These are phyloP conservation scores for Mucor circinelloides DNA, from an alignment of 371 early-diverging fungal species.

Conservation along the genomic window DNA sequence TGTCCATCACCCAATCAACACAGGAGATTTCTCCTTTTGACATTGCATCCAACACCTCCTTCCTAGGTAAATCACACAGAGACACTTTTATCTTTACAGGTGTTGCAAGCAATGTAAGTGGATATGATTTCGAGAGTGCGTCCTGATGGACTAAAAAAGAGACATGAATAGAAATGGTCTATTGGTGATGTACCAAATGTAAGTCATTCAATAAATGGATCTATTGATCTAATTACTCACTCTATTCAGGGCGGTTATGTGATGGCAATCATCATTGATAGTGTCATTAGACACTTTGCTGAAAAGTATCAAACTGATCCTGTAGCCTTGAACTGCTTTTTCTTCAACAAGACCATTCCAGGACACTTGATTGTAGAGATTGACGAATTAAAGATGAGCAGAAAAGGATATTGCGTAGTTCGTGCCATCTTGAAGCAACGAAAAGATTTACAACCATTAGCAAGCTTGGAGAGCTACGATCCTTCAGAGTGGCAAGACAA, in stretches of 20 bases:
- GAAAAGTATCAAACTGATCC: constrained; percentile 40
- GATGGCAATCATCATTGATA: constrained; percentile 32
- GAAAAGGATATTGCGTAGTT: constrained; percentile 43
- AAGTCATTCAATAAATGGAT: too few species aligned
- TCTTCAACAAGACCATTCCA: constrained; percentile 34
- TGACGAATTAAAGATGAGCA: constrained; percentile 37
- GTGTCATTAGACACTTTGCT: constrained; percentile 35
- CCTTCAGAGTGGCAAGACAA: constrained; percentile 29
- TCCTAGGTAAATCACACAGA: constrained; percentile 6
- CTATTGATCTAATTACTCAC: too few species aligned
- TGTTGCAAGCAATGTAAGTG: constrained; percentile 15
- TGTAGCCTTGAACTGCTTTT: constrained; percentile 47
- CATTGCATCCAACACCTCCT: constrained; percentile 11
- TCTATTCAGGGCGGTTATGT: constrained; percentile 36
- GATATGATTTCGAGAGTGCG: neutral
- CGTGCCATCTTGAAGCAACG: constrained; percentile 35
- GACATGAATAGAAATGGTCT: constrained; percentile 26
- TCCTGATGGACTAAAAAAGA: neutral
- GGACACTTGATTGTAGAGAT: constrained; percentile 41
- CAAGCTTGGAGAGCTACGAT: constrained; percentile 17
- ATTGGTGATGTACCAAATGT: constrained; percentile 46
- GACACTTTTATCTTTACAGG: constrained; percentile 11
- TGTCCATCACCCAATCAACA: neutral
- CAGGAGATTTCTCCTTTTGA: constrained; percentile 12
- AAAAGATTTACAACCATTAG: constrained; percentile 22